These are phyloP conservation scores for Cyclotella distinguenda DNA, from an alignment of 108 stramenopile species.

Conservation along the genomic window DNA sequence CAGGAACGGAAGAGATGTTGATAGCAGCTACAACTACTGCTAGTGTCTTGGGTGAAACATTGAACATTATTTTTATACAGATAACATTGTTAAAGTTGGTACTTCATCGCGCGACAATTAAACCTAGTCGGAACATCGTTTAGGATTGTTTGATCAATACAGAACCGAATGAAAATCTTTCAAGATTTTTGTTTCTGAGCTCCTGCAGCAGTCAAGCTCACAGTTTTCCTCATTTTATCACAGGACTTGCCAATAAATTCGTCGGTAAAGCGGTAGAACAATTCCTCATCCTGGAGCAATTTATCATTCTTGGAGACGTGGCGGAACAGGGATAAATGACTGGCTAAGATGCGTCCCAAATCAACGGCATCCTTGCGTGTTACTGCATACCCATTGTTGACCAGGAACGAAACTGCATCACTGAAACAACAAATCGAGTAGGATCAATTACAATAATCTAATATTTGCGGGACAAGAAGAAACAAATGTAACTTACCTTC, in stretches of 20 bases:
- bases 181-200: too few species aligned
- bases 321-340: constrained; percentile 47
- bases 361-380: constrained; percentile 57
- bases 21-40: too few species aligned
- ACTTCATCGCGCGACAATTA: too few species aligned
- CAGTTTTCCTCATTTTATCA: too few species aligned
- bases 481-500: neutral
- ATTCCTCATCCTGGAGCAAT: constrained; percentile 53
- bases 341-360: constrained; percentile 49
- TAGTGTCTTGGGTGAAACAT: too few species aligned
- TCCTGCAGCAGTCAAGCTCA: too few species aligned
- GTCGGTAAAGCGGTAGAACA: constrained; percentile 51
- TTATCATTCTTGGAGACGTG: constrained; percentile 44
- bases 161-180: too few species aligned
- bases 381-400: constrained; percentile 41
- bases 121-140: too few species aligned
- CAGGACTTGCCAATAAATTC: neutral
- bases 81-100: too few species aligned
- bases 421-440: neutral
- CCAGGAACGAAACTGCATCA: constrained; percentile 55
- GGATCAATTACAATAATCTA: neutral
- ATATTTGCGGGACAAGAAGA: neutral
- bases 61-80: too few species aligned
- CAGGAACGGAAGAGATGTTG: too few species aligned
- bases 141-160: too few species aligned